A percentile compares a stretch with the other conserved stretches of the same genome.
Conservation (phyloP, 768 basidiomycete species). For the Termitomyces sp. region DNA sequence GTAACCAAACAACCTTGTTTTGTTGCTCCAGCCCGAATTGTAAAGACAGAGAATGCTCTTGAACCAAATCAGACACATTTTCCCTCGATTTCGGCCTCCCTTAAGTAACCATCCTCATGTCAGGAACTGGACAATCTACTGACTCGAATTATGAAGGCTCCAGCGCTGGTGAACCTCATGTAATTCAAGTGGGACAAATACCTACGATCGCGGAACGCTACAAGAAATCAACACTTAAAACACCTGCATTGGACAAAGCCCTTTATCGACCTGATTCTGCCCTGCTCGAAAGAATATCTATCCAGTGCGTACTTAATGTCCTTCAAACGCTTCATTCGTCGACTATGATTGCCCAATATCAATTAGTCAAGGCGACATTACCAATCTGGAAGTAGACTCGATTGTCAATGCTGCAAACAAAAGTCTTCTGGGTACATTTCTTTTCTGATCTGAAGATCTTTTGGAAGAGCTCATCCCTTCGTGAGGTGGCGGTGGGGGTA, state of each 20-base stretch:
- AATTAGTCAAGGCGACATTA: constrained; percentile 74
- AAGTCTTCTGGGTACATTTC: constrained; percentile 49
- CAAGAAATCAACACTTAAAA: constrained; percentile 31
- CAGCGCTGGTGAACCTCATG: constrained; percentile 17
- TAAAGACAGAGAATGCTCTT: not conserved
- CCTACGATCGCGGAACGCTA: constrained; percentile 54
- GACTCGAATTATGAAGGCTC: not conserved
- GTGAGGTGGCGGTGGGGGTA: constrained; percentile 76
- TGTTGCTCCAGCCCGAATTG: not conserved
- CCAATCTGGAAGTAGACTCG: constrained; percentile 58
- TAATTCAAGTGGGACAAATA: constrained; percentile 39
- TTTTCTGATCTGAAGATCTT: not conserved
- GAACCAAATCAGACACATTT: not conserved
- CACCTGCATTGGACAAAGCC: constrained; percentile 25
- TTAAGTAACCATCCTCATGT: not conserved
- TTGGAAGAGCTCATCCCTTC: not conserved
- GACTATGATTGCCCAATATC: not conserved
- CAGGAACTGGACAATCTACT: constrained; percentile 1
- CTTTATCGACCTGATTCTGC: constrained; percentile 30
- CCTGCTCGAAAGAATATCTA: constrained; percentile 55
- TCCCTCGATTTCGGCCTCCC: not conserved
- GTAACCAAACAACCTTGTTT: not conserved
- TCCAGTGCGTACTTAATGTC: constrained; percentile 43
- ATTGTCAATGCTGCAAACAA: constrained; percentile 62
- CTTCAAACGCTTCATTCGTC: not conserved